A percentile compares a stretch with the other conserved stretches of the same genome.
Evolutionary conservation across 768 basidiomycete genomes (phyloP).

Genomic region (Coprinopsis strossmayeri): DNA sequence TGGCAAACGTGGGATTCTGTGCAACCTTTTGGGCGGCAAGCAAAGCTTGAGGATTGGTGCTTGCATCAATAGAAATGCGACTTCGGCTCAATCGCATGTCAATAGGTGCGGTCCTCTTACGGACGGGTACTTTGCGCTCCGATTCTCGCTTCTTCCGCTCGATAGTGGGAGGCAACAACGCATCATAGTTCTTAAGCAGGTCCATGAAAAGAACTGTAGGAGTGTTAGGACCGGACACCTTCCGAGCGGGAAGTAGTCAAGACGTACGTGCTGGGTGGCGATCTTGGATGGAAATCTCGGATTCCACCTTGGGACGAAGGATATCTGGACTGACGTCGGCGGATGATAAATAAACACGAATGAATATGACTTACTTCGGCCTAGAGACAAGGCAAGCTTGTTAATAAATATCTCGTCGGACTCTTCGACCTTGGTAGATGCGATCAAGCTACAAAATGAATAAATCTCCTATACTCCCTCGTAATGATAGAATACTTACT

Average conservation of each 20-base stretch:
- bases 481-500: slow-evolving; percentile 34
- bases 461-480: slow-evolving; percentile 3
- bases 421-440: slow-evolving; percentile 64
- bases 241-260: background rate
- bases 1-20: slow-evolving; percentile 41
- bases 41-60: slow-evolving; percentile 51
- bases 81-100: slow-evolving; percentile 86
- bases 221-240: slow-evolving; percentile 7
- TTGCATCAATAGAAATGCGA: slow-evolving; percentile 64
- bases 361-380: slow-evolving; percentile 58
- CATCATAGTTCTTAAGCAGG: slow-evolving; percentile 67
- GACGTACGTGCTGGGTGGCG: slow-evolving; percentile 72
- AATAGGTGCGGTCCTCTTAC: slow-evolving; percentile 82
- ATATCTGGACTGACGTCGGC: slow-evolving; percentile 43
- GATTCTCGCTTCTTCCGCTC: slow-evolving; percentile 83
- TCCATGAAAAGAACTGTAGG: slow-evolving; percentile 70
- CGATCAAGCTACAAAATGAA: slow-evolving; percentile 49
- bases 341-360: background rate
- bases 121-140: slow-evolving; percentile 73
- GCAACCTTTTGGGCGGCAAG: slow-evolving; percentile 65
- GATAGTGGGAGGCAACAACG: slow-evolving; percentile 75
- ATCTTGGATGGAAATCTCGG: slow-evolving; percentile 84
- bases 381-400: slow-evolving; percentile 84
- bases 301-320: slow-evolving; percentile 76
- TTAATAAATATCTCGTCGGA: slow-evolving; percentile 72